phyloP scores from a whole-genome alignment of 306 rosid species.

The Malus sieversii region DNA sequence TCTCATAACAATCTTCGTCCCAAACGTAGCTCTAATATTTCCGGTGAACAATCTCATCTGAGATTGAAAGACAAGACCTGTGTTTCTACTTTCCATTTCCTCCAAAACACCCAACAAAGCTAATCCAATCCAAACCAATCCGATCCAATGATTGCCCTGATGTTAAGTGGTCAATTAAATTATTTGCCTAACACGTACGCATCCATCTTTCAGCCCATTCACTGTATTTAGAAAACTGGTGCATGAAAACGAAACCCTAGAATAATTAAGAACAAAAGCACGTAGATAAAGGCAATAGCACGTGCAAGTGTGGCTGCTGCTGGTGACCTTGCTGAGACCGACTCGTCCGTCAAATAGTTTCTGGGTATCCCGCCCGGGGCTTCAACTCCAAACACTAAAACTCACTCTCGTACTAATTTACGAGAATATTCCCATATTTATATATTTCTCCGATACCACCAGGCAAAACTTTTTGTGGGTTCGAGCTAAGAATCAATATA shows the following conservation, averaged over 20 bases:
- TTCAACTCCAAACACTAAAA: background rate
- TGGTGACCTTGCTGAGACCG: background rate
- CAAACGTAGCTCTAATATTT: background rate
- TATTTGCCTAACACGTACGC: background rate
- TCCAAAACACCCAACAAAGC: background rate
- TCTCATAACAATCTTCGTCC: background rate
- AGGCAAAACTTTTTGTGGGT: background rate
- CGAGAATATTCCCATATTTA: background rate
- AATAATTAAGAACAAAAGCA: background rate
- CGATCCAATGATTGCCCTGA: background rate
- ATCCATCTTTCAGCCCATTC: background rate
- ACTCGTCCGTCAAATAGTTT: background rate
- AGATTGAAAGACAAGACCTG: background rate
- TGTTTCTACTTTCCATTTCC: background rate
- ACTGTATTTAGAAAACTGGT: background rate
- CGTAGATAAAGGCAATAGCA: background rate
- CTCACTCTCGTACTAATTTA: background rate
- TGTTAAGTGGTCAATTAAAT: background rate
- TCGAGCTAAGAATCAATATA: background rate
- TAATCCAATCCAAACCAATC: background rate
- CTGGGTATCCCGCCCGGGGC: background rate
- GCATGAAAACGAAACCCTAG: background rate
- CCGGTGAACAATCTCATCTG: background rate
- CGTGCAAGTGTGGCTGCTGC: constrained; percentile 10
- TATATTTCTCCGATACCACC: background rate